Evolutionary conservation across 169 alveolate genomes (phyloP).

Genomic region (Plasmodium vinckei): DNA sequence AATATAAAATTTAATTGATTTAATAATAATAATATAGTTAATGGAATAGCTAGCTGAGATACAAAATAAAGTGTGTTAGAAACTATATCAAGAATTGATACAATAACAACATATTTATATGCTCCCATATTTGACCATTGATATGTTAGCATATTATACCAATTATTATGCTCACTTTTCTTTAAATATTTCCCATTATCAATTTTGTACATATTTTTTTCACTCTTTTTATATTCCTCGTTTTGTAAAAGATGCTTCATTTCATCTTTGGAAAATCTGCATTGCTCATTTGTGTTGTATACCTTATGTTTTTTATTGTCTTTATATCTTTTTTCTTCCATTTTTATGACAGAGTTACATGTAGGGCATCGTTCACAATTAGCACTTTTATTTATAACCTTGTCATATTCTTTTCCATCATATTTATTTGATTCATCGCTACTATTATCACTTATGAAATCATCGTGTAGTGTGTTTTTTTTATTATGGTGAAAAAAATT

Average conservation of each 20-base stretch:
- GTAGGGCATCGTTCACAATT: no score
- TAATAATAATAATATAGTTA: conserved; percentile 49
- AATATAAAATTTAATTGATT: conserved; percentile 69
- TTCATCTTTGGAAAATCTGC: conserved; percentile 13
- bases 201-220: not conserved
- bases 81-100: conserved; percentile 46
- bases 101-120: conserved; percentile 39
- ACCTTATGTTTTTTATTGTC: not conserved
- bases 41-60: conserved; percentile 70
- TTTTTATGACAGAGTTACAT: no score
- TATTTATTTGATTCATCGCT: no score
- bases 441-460: no score
- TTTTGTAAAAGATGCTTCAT: conserved; percentile 25
- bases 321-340: no score
- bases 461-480: no score
- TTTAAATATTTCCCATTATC: not conserved
- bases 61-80: conserved; percentile 64
- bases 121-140: conserved; percentile 56
- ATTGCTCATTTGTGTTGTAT: not conserved
- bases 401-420: no score
- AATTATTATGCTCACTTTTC: not conserved
- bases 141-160: not conserved
- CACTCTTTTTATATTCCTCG: conserved; percentile 4
- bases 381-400: no score
- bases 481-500: not conserved